Percentiles rank a stretch among this genome's conserved stretches.
Conservation (phyloP, 2,329 filamentous ascomycete species). For the Teratosphaeria nubilosa region DNA sequence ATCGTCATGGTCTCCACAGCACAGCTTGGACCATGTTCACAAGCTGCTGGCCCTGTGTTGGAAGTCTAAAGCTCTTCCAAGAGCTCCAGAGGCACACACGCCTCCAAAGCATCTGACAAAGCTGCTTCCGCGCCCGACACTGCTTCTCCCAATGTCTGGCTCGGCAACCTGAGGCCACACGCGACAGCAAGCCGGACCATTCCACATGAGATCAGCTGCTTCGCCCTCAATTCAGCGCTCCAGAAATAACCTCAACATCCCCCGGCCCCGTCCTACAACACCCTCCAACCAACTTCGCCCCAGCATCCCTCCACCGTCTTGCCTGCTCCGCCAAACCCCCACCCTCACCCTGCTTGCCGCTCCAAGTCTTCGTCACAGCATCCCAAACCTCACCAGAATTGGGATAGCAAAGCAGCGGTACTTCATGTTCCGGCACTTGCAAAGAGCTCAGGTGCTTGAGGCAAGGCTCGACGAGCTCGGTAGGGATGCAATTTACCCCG, state of each 20-base stretch:
- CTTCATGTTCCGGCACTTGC: background rate
- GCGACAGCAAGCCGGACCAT: background rate
- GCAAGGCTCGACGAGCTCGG: slow-evolving; percentile 25
- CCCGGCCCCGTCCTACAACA: slow-evolving; percentile 38
- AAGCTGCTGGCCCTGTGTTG: background rate
- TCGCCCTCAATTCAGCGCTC: background rate
- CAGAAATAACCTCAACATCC: slow-evolving; percentile 28
- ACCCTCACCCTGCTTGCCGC: slow-evolving; percentile 13
- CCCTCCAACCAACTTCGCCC: slow-evolving; percentile 36
- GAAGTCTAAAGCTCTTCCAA: background rate
- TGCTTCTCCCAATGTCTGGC: too few species aligned
- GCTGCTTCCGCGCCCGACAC: too few species aligned
- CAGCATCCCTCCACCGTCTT: slow-evolving; percentile 25
- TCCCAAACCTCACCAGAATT: slow-evolving; percentile 41
- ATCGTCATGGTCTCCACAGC: background rate
- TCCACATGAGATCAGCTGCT: background rate
- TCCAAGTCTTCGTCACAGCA: slow-evolving; percentile 28
- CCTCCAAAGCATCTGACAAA: too few species aligned
- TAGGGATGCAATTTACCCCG: slow-evolving; percentile 37
- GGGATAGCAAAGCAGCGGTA: slow-evolving; percentile 27
- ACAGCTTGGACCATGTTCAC: background rate
- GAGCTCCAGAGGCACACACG: too few species aligned
- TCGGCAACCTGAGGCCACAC: too few species aligned
- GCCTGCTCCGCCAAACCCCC: slow-evolving; percentile 21
- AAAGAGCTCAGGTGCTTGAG: slow-evolving; percentile 20